Evolutionary conservation across 2,329 filamentous ascomycete species (phyloP), one percentile per base, ranked within the genome.

Genomic region (Trichophyton rubrum): DNA sequence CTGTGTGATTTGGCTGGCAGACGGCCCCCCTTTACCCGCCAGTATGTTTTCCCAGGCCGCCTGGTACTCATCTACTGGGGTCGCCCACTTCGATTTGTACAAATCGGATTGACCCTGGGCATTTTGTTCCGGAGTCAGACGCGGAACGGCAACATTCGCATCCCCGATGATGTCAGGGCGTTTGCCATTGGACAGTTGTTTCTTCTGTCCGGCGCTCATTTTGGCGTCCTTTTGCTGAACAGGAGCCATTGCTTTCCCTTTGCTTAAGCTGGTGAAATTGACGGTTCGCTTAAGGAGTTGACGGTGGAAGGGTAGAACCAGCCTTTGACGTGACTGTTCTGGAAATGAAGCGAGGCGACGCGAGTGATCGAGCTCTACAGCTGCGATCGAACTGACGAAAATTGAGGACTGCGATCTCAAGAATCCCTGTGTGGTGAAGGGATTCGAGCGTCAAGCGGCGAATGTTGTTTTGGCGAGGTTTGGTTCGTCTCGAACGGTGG

Each of bases 81-180:
- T 5, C 30, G 55, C 55, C 55, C 55, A 57, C n/a, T 41, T 38
- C 17, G 55, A 57, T 30, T 57, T 20, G 9, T 20, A 22, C 55
- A 57, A 38, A 40, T 17, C 33, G 17, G 55, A 30, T 38, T 38
- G 55, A 38, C 55, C 24, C 17, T 41, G 55, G 55, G 27, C 33
- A 17, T 40, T 41, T 40, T 57, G 33, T 57, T 57, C 55, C 55
- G 55, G 55, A 57, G 55, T 57, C 55, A 57, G 55, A 57, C 11
- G 13, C 55, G 55, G 55, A 57, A 57, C 17, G 38, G 33, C 38
- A 24, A 57, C 55, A 57, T 24, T 41, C 38, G 20, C 33, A 24
- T 38, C 55, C 55, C 55, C 55, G 27, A 57, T 53, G 49, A 53
- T 53, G 24, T 33, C 49, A 53, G 49, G 49, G 49, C 49, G 49